phyloP scores from a whole-genome alignment of 2,329 filamentous ascomycete genomes.

The Fusarium nematophilum region DNA sequence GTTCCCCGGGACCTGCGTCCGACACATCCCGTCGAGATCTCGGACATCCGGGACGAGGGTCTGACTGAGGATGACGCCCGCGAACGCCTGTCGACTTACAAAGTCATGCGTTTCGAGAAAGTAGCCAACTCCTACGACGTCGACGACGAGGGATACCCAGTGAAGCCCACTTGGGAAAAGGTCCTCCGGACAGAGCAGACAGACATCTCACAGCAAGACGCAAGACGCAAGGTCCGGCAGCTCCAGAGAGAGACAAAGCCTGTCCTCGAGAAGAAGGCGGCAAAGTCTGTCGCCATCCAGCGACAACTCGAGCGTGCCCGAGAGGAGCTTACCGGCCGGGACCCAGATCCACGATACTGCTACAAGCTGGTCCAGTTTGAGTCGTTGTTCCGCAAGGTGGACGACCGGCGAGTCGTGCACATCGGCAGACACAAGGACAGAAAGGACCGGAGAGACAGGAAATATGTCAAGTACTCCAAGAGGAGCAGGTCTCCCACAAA shows the following conservation, averaged over 20 bases:
- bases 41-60: conserved; percentile 52
- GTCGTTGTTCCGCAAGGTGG: conserved; percentile 48
- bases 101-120: conserved; percentile 57
- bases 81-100: conserved; percentile 54
- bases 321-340: conserved; percentile 47
- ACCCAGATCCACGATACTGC: conserved; percentile 53
- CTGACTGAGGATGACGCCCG: conserved; percentile 53
- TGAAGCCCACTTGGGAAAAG: conserved; percentile 55
- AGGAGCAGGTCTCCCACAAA: conserved; percentile 43
- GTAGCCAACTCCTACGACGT: conserved; percentile 45
- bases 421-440: conserved; percentile 23
- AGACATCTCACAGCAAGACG: conserved; percentile 53
- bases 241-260: conserved; percentile 50
- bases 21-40: conserved; percentile 37
- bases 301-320: conserved; percentile 56
- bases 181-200: conserved; percentile 49
- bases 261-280: conserved; percentile 53
- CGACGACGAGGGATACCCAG: conserved; percentile 50
- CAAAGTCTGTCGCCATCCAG: conserved; percentile 51
- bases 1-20: conserved; percentile 30
- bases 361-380: conserved; percentile 60
- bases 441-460: conserved; percentile 37
- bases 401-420: conserved; percentile 21
- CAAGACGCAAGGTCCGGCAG: conserved; percentile 50
- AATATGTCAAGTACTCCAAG: conserved; percentile 18